These are phyloP conservation scores for Hypoxylon fragiforme DNA, from an alignment of 495 filamentous ascomycete genomes.

Conservation along the genomic window DNA sequence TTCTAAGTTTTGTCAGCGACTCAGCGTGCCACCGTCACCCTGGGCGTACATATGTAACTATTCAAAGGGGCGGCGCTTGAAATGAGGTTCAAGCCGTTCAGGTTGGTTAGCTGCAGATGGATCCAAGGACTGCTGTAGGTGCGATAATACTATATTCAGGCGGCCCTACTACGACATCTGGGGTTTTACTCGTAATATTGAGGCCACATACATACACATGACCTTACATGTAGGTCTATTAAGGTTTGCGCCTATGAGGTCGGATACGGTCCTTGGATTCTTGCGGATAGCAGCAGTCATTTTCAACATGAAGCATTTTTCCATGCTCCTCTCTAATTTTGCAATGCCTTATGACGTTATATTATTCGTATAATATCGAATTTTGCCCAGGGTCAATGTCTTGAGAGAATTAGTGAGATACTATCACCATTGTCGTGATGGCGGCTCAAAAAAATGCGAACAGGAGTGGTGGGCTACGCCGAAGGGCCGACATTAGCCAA, in stretches of 20 bases:
- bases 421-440: no score
- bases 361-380: not conserved
- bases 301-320: not conserved
- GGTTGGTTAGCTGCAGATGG: constrained; percentile 1
- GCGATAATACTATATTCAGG: not conserved
- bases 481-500: no score
- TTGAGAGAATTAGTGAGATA: no score
- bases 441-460: no score
- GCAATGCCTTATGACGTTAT: not conserved
- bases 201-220: not conserved
- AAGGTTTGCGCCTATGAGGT: no score
- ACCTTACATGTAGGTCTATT: no score
- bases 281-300: not conserved
- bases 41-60: not conserved
- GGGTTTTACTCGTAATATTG: not conserved
- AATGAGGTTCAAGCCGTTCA: not conserved
- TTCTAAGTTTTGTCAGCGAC: no score
- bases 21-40: no score
- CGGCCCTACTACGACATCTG: not conserved
- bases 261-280: no score
- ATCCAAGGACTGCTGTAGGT: not conserved
- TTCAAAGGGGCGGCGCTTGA: not conserved
- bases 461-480: no score
- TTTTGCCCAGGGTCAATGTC: no score
- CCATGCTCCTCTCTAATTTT: not conserved